A percentile compares a stretch with the other conserved stretches of the same genome.
Conservation (phyloP, 2,329 filamentous ascomycete genomes). For the Daldinia sp. region DNA sequence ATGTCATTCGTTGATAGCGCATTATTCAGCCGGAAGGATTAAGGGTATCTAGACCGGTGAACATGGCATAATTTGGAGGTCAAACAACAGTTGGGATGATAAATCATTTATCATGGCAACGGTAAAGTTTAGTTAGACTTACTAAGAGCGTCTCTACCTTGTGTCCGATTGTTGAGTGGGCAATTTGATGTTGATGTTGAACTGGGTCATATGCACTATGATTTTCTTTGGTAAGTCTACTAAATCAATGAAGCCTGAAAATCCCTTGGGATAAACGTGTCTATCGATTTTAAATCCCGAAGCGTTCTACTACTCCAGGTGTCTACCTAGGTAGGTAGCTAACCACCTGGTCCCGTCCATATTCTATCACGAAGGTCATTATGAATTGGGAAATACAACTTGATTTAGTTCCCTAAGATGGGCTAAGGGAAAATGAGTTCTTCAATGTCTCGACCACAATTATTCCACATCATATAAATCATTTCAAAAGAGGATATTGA, state of each 20-base stretch:
- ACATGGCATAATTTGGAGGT: not conserved
- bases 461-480: not conserved
- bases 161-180: not conserved
- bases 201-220: too few species aligned
- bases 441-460: not conserved
- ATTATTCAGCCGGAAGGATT: slow-evolving; percentile 1
- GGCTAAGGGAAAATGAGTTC: not conserved
- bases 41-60: not conserved
- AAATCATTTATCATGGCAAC: not conserved
- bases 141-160: not conserved
- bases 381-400: not conserved
- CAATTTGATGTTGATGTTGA: too few species aligned
- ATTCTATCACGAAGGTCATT: too few species aligned
- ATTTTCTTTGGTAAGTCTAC: too few species aligned
- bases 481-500: not conserved
- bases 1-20: not conserved
- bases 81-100: not conserved
- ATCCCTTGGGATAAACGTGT: too few species aligned
- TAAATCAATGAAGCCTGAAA: too few species aligned
- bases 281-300: too few species aligned
- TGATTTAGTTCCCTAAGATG: not conserved
- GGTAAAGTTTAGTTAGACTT: too few species aligned
- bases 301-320: too few species aligned
- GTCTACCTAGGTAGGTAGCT: too few species aligned
- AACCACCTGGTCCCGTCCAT: too few species aligned